phyloP scores from a whole-genome alignment of 2,329 filamentous ascomycete species.

The Colletotrichum ledebouriae region DNA sequence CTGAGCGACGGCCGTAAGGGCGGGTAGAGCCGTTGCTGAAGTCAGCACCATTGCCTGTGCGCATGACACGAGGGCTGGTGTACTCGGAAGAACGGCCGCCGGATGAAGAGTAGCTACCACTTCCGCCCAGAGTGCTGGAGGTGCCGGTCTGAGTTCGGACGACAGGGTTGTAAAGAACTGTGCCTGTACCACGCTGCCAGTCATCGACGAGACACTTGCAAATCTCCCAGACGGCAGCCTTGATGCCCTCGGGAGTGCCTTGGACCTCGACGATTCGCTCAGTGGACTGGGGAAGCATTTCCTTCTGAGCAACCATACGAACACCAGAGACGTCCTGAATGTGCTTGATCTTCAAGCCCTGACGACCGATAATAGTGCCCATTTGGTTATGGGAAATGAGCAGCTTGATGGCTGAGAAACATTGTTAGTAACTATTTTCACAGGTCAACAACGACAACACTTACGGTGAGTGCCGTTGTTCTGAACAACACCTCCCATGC shows the following conservation, averaged over 20 bases:
- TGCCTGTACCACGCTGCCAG: constrained; percentile 96
- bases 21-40: constrained; percentile 78
- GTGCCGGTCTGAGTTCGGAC: constrained; percentile 83
- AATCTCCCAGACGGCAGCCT: constrained; percentile 98
- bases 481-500: constrained; percentile 91
- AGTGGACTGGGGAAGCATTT: constrained; percentile 99
- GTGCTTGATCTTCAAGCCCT: constrained; percentile 98
- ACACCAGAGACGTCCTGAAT: constrained; percentile 97
- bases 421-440: constrained; percentile 43
- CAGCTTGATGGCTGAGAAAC: constrained; percentile 84
- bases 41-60: constrained; percentile 96
- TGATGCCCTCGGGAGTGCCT: constrained; percentile 93
- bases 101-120: constrained; percentile 54
- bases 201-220: constrained; percentile 98
- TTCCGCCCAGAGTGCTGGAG: constrained; percentile 53
- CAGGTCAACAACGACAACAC: constrained; percentile 49
- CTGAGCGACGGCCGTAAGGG: constrained; percentile 82
- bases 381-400: constrained; percentile 99
- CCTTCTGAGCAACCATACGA: constrained; percentile 99
- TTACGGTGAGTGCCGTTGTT: constrained; percentile 95
- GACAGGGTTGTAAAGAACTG: constrained; percentile 96
- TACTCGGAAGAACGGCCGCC: constrained; percentile 66
- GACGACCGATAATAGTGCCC: constrained; percentile 98
- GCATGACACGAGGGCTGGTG: constrained; percentile 81
- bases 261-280: constrained; percentile 98